These are phyloP conservation scores for Populus hybrid DNA, from an alignment of 441 rosid species.

Conservation along the genomic window DNA sequence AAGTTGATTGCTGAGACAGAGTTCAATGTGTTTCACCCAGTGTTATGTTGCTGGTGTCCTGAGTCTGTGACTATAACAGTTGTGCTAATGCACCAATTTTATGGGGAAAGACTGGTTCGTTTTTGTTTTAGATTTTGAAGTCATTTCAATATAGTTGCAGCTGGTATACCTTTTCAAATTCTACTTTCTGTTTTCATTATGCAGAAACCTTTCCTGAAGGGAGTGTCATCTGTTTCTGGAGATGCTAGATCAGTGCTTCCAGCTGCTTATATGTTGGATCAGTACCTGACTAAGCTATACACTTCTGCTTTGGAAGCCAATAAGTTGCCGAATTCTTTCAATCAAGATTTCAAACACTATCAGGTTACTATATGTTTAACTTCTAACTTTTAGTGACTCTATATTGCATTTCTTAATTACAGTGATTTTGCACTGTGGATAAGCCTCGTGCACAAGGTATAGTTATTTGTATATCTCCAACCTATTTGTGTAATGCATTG, in stretches of 20 bases:
- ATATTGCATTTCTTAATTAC: background rate
- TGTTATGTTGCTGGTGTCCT: slow-evolving; percentile 60
- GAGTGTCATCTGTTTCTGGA: slow-evolving; percentile 70
- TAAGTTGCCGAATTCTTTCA: slow-evolving; percentile 32
- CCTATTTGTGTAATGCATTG: background rate
- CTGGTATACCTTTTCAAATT: slow-evolving; percentile 16
- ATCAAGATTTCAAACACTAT: slow-evolving; percentile 57
- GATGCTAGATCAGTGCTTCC: slow-evolving; percentile 83
- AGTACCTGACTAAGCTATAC: slow-evolving; percentile 59
- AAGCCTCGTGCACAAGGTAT: background rate
- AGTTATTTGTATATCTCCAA: background rate
- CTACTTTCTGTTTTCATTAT: slow-evolving; percentile 27
- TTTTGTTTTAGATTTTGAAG: slow-evolving; percentile 11
- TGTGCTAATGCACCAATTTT: slow-evolving; percentile 67
- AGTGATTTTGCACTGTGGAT: background rate
- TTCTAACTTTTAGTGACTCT: background rate
- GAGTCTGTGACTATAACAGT: slow-evolving; percentile 67
- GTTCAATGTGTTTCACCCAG: slow-evolving; percentile 64
- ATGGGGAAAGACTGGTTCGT: slow-evolving; percentile 94
- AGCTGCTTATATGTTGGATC: slow-evolving; percentile 75
- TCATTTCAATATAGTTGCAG: slow-evolving; percentile 8
- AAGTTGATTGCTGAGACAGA: slow-evolving; percentile 77
- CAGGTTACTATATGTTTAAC: slow-evolving; percentile 42
- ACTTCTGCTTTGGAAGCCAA: slow-evolving; percentile 43
- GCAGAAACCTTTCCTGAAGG: slow-evolving; percentile 77